Conservation (phyloP, 768 basidiomycete genomes). For the Lentinula raphanica region DNA sequence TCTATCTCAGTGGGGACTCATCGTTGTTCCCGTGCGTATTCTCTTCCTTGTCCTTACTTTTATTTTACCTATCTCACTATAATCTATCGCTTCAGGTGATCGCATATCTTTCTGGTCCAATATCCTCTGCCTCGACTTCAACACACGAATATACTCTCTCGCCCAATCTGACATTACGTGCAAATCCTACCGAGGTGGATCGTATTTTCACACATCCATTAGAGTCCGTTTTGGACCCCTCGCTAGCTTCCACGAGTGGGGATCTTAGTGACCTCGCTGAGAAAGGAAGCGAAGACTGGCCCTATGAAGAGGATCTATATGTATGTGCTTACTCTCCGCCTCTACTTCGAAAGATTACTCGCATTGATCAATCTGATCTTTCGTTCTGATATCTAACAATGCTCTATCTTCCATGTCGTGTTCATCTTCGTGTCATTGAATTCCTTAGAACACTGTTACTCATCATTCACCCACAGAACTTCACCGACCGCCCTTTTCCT, state of each 20-base stretch:
- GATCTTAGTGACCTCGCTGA: slow-evolving; percentile 35
- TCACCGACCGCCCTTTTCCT: slow-evolving; percentile 43
- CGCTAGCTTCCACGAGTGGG: slow-evolving; percentile 28
- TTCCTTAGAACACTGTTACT: too few relatives aligned
- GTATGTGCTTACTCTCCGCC: slow-evolving; percentile 36
- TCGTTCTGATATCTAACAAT: too few relatives aligned
- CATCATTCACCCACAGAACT: slow-evolving; percentile 38
- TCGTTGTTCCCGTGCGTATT: slow-evolving; percentile 77
- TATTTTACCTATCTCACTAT: slow-evolving; percentile 58
- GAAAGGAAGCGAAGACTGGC: slow-evolving; percentile 70
- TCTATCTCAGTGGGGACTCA: slow-evolving; percentile 63
- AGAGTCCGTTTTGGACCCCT: slow-evolving; percentile 63
- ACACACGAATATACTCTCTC: too few relatives aligned
- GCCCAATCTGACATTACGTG: not conserved
- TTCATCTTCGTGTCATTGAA: not conserved
- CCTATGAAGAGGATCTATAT: slow-evolving; percentile 65
- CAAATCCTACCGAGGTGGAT: slow-evolving; percentile 62
- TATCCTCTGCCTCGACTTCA: not conserved
- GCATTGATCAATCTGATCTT: not conserved
- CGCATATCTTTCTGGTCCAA: not conserved
- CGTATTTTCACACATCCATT: slow-evolving; percentile 78
- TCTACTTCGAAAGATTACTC: not conserved
- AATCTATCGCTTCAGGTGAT: slow-evolving; percentile 37
- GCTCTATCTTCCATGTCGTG: too few relatives aligned
- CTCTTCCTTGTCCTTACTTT: slow-evolving; percentile 44